A percentile compares a stretch with the other conserved stretches of the same genome.
These are phyloP conservation scores for Ceratonia siliqua DNA, from an alignment of 306 rosid species.

Conservation along the genomic window DNA sequence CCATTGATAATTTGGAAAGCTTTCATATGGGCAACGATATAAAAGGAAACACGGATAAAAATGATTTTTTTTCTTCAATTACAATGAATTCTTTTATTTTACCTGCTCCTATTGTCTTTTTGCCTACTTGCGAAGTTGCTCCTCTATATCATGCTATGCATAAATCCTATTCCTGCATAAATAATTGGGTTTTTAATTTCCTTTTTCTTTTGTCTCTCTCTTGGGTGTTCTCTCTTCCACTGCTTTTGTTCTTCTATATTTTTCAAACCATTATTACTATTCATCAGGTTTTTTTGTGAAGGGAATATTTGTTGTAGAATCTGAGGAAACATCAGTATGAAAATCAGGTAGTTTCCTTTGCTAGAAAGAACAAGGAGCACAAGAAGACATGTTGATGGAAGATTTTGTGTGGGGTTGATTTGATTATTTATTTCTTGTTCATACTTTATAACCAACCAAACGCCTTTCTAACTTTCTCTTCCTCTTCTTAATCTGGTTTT, in stretches of 20 bases:
- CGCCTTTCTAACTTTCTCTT: constrained; percentile 37
- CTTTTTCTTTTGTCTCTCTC: background rate
- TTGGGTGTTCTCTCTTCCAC: background rate
- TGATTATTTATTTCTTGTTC: constrained; percentile 29
- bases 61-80: background rate
- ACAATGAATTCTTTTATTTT: background rate
- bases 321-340: constrained; percentile 41
- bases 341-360: constrained; percentile 35
- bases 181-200: background rate
- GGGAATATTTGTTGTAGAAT: constrained; percentile 65
- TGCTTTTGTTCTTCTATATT: constrained; percentile 9
- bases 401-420: constrained; percentile 30
- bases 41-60: background rate
- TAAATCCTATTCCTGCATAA: constrained; percentile 22
- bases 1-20: constrained; percentile 38
- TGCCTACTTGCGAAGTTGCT: constrained; percentile 21
- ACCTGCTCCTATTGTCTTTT: constrained; percentile 17
- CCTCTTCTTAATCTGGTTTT: constrained; percentile 24
- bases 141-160: background rate
- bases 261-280: constrained; percentile 23
- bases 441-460: constrained; percentile 37
- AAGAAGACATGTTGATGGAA: constrained; percentile 36
- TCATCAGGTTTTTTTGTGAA: constrained; percentile 50
- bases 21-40: constrained; percentile 28
- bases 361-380: constrained; percentile 41